Base-by-base conservation (phyloP, 140 eudicot species). In the Cichorium intybus region DNA sequence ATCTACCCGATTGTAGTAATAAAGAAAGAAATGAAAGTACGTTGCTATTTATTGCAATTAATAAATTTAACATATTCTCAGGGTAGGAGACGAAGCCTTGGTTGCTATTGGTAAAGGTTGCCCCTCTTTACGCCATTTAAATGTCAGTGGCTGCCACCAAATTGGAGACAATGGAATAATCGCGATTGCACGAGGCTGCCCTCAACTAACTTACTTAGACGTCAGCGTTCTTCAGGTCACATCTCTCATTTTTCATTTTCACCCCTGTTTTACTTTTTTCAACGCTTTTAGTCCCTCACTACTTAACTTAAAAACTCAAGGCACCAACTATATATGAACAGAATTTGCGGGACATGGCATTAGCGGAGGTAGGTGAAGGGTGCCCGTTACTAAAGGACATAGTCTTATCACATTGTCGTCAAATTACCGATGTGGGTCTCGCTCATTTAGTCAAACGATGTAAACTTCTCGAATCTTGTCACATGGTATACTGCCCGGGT, bases 121-220 rank as follows among this genome's bases (percentile, higher is more conserved):
- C 76, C 78, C 92, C 58, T 60, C 43, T 50, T 84, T 92, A 58
- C 85, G 75, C 1, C 88, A 82, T 69, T 56, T 92, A 72, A 92
- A 92, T 61, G 95, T 92, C n/a, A 88, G 96, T 68, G 98, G 98
- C 64, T 92, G 98, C 82, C 87, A 88, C 59, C 89, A 80, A 61
- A 85, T 92, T 35, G 91, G 92, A 48, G 96, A 92, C 73, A 71
- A 84, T 53, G 98, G 98, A 60, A 81, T 92, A n/a, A 72, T 80
- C 27, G 95, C 98, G 6, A 69, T 92, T 50, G 95, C 98, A 15
- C 88, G 86, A 79, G 98, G 98, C 59, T 81, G 90, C 71, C 95
- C 95, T 10, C 79, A 85, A 45, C 77, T 92, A 57, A 82, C 62
- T 69, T 85, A 78, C 78, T 71, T 92, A 63, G 98, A 92, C 49